A percentile compares a stretch with the other conserved stretches of the same genome.
These are phyloP conservation scores for Schizophyllum amplum DNA, from an alignment of 1,284 basidiomycete species.

Conservation along the genomic window DNA sequence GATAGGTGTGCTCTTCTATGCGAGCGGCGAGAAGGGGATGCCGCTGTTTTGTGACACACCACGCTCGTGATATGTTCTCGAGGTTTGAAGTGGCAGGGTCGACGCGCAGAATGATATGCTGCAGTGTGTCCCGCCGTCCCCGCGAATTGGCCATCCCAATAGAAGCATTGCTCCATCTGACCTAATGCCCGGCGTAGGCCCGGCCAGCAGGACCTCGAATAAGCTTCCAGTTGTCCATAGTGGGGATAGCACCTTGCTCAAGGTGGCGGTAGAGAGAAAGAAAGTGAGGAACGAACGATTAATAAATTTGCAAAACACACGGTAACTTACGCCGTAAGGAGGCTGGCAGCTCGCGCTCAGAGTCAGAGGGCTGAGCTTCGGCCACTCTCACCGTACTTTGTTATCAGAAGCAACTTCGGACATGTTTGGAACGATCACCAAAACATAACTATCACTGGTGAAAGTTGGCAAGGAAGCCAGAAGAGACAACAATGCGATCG, in stretches of 20 bases:
- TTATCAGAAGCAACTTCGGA: too few species aligned
- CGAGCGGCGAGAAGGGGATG: conserved; percentile 39
- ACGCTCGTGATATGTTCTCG: conserved; percentile 29
- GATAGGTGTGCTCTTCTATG: conserved; percentile 22
- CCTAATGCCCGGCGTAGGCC: conserved; percentile 33
- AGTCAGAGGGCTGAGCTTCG: too few species aligned
- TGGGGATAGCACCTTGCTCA: not conserved
- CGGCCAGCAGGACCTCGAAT: conserved; percentile 1
- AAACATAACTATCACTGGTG: too few species aligned
- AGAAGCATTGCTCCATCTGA: conserved; percentile 33
- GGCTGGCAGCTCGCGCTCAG: too few species aligned
- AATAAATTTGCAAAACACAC: not conserved
- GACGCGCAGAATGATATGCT: conserved; percentile 20
- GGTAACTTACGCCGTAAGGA: not conserved
- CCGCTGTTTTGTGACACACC: conserved; percentile 34
- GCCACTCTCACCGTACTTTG: too few species aligned
- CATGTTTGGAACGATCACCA: too few species aligned
- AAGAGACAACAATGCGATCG: too few species aligned
- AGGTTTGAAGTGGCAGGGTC: conserved; percentile 12
- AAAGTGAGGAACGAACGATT: not conserved
- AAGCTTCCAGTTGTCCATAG: not conserved
- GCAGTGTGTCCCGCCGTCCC: conserved; percentile 38
- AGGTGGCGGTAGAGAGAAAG: not conserved
- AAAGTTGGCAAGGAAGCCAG: too few species aligned
- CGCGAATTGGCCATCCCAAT: conserved; percentile 34